phyloP scores from a whole-genome alignment of 2,329 filamentous ascomycete species.

The Calonectria ilicicola region DNA sequence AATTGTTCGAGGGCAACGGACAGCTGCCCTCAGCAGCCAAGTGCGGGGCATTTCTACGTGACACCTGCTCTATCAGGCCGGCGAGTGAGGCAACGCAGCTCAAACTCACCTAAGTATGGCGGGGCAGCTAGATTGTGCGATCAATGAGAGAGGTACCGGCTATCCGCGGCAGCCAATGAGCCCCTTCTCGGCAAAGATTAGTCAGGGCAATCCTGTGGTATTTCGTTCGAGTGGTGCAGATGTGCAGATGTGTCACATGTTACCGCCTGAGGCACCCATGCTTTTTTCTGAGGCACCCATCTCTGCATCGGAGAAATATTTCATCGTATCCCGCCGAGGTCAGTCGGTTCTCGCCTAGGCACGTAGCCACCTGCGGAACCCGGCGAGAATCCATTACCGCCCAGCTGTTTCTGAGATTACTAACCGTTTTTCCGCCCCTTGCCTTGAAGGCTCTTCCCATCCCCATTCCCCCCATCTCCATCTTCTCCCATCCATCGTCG shows the following conservation, averaged over 20 bases:
- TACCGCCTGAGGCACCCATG: neutral
- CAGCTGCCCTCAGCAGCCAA: constrained; percentile 47
- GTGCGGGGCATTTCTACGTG: constrained; percentile 60
- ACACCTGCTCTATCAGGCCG: constrained; percentile 42
- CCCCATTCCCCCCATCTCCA: constrained; percentile 29
- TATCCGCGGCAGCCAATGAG: constrained; percentile 47
- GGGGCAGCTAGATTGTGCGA: constrained; percentile 37
- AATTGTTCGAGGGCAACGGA: constrained; percentile 40
- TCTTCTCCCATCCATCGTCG: constrained; percentile 31
- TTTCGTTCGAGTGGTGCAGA: constrained; percentile 20
- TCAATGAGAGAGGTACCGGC: constrained; percentile 31
- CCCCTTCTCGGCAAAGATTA: constrained; percentile 34
- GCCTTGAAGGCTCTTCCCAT: constrained; percentile 36
- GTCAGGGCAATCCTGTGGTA: constrained; percentile 28
- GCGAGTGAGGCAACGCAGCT: constrained; percentile 37
- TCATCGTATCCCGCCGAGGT: neutral
- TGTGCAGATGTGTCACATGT: neutral
- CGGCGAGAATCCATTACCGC: neutral
- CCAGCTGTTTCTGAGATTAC: neutral
- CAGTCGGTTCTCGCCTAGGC: neutral
- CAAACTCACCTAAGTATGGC: constrained; percentile 36
- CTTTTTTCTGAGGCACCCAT: neutral
- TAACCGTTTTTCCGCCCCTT: constrained; percentile 25
- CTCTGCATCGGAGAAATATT: constrained; percentile 26
- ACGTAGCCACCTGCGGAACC: neutral